Evolutionary conservation across 768 basidiomycete genomes (phyloP).

Genomic region (Tulasnella calospora): DNA sequence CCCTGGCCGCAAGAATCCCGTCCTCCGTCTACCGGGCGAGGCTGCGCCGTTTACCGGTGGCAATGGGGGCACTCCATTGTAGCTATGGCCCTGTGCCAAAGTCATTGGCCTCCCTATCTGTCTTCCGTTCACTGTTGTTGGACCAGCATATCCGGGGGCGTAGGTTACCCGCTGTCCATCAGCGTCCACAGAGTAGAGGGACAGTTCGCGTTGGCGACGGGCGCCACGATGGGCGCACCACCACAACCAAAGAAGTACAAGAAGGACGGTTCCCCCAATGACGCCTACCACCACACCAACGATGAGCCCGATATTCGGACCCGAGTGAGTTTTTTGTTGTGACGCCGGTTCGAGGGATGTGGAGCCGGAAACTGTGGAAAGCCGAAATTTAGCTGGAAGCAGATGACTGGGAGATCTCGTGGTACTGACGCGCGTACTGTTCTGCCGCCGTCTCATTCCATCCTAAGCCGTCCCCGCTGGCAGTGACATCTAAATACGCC

Average conservation of each 20-base stretch:
- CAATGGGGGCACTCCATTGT: neutral
- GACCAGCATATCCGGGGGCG: neutral
- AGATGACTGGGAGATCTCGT: too few relatives aligned
- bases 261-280: neutral
- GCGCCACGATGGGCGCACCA: neutral
- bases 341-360: neutral
- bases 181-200: neutral
- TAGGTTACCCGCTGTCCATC: neutral
- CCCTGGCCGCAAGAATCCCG: neutral
- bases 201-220: neutral
- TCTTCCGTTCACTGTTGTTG: neutral
- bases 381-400: neutral
- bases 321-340: neutral
- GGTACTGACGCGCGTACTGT: constrained; percentile 13
- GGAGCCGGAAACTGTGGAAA: neutral
- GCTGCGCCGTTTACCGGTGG: neutral
- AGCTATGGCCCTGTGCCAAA: neutral
- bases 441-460: constrained; percentile 21
- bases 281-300: constrained; percentile 9
- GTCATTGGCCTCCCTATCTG: neutral
- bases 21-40: neutral
- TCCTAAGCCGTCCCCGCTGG: neutral
- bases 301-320: constrained; percentile 2
- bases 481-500: constrained; percentile 9
- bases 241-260: neutral